A percentile compares a stretch with the other conserved stretches of the same genome.
Conservation (phyloP, 2,329 filamentous ascomycete species). For the Gnomoniopsis smithogilvyi region DNA sequence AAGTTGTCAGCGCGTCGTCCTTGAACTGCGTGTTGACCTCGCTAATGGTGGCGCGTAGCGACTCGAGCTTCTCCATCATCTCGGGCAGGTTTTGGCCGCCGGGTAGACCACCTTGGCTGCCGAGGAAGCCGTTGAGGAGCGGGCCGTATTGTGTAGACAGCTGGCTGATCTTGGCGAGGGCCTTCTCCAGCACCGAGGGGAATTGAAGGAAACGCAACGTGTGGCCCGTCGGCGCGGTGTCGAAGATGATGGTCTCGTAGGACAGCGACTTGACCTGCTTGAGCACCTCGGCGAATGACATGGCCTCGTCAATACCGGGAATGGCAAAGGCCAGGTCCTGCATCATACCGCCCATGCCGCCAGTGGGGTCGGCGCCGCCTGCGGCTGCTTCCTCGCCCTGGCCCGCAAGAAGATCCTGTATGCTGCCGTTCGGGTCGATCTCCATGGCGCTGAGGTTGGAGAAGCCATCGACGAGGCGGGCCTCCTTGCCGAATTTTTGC, state of each 20-base stretch:
- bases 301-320: slow-evolving; percentile 96
- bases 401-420: slow-evolving; percentile 86
- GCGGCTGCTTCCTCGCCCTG: slow-evolving; percentile 62
- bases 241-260: slow-evolving; percentile 99
- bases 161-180: slow-evolving; percentile 93
- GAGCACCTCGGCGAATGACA: slow-evolving; percentile 98
- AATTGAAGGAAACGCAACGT: slow-evolving; percentile 98
- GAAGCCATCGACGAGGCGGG: slow-evolving; percentile 86
- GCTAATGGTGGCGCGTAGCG: slow-evolving; percentile 84
- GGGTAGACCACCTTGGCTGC: slow-evolving; percentile 70
- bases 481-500: slow-evolving; percentile 99
- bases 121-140: slow-evolving; percentile 90
- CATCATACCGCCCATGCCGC: slow-evolving; percentile 89
- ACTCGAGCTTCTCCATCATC: slow-evolving; percentile 92
- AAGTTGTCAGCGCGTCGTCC: slow-evolving; percentile 90
- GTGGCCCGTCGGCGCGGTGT: slow-evolving; percentile 96
- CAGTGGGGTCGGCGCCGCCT: slow-evolving; percentile 59
- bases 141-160: slow-evolving; percentile 93
- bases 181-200: slow-evolving; percentile 96
- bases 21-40: slow-evolving; percentile 99
- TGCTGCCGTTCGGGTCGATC: slow-evolving; percentile 96
- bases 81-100: slow-evolving; percentile 93
- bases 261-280: slow-evolving; percentile 99
- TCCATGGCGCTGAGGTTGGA: slow-evolving; percentile 97
- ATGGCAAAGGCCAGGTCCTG: slow-evolving; percentile 98